Conservation (phyloP, 768 basidiomycete genomes). For the Xerocomus potaroensis region DNA sequence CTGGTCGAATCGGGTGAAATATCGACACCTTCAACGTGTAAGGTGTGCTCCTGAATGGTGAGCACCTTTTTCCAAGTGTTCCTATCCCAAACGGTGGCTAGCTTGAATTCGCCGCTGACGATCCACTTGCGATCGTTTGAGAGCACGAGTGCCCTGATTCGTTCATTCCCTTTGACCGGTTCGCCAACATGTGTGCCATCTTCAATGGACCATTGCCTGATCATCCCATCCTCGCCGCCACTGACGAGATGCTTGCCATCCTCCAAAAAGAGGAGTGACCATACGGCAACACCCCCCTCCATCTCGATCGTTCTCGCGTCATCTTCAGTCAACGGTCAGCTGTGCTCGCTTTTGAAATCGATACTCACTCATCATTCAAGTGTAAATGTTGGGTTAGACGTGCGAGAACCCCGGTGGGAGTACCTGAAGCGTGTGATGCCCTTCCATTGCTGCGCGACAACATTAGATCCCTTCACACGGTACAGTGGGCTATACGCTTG, state of each 20-base stretch:
- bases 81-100: background rate
- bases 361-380: too few relatives aligned
- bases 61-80: background rate
- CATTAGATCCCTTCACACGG: too few relatives aligned
- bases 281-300: background rate
- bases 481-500: too few relatives aligned
- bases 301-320: background rate
- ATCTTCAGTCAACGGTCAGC: background rate
- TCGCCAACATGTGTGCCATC: background rate
- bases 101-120: background rate
- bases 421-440: too few relatives aligned
- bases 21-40: background rate
- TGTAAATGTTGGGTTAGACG: too few relatives aligned
- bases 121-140: background rate
- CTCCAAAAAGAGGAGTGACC: background rate
- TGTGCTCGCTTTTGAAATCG: too few relatives aligned
- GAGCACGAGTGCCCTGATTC: background rate
- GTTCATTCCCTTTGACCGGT: background rate
- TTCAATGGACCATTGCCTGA: background rate
- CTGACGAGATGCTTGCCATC: background rate
- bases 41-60: background rate
- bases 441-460: too few relatives aligned
- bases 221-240: background rate
- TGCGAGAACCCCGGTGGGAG: too few relatives aligned
- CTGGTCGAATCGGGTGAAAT: slow-evolving; percentile 2